Evolutionary conservation across 306 rosid species (phyloP).

Genomic region (Amphicarpaea edgeworthii): DNA sequence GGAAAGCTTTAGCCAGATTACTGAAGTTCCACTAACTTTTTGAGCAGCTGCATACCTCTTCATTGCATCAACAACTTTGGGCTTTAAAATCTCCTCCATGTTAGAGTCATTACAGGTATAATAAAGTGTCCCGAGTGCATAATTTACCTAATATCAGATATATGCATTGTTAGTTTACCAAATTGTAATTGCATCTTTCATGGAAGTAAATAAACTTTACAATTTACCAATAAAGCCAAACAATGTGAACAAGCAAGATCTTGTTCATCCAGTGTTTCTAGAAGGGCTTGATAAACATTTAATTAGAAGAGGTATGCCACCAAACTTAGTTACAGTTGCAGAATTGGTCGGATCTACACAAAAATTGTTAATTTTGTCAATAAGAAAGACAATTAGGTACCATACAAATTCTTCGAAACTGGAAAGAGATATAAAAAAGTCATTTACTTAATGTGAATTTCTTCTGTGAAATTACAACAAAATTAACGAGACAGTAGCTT

Average conservation of each 20-base stretch:
- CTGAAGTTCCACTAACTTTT: conserved; percentile 74
- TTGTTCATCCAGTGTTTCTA: conserved; percentile 76
- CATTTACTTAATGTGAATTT: too few species aligned
- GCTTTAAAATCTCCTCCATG: conserved; percentile 74
- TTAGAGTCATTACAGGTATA: conserved; percentile 69
- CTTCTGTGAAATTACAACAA: too few species aligned
- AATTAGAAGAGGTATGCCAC: conserved; percentile 77
- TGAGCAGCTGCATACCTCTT: conserved; percentile 83
- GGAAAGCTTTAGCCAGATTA: conserved; percentile 82
- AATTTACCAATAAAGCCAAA: conserved; percentile 10
- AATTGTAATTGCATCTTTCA: background rate
- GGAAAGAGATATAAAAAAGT: too few species aligned
- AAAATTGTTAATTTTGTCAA: conserved; percentile 22
- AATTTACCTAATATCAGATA: conserved; percentile 68
- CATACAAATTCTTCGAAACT: too few species aligned
- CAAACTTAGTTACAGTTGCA: conserved; percentile 59
- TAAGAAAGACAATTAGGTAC: conserved; percentile 32
- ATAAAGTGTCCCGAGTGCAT: conserved; percentile 80
- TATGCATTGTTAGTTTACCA: conserved; percentile 25
- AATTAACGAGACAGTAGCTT: too few species aligned
- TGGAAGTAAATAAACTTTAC: conserved; percentile 28
- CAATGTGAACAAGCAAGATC: conserved; percentile 29
- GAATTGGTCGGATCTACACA: conserved; percentile 71
- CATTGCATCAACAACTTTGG: conserved; percentile 82
- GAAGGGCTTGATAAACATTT: conserved; percentile 92